Conservation (phyloP, 2,329 filamentous ascomycete genomes). For the Fusarium xylarioides region DNA sequence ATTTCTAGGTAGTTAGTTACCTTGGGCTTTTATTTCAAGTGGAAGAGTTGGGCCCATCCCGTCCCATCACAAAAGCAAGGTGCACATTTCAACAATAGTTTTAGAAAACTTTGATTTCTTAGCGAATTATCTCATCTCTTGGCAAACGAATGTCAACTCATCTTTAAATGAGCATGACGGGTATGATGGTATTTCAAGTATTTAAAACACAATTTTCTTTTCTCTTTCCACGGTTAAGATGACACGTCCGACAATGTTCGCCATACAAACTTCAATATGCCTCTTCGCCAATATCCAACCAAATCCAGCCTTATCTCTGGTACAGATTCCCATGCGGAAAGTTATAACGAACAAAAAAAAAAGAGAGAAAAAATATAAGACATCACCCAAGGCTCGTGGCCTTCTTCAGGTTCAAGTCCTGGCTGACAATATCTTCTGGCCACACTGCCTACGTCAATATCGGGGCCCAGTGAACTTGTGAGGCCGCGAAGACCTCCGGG, state of each 20-base stretch:
- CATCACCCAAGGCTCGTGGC: background rate
- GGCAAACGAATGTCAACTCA: slow-evolving; percentile 21
- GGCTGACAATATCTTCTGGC: background rate
- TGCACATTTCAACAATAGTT: background rate
- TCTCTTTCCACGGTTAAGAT: slow-evolving; percentile 1
- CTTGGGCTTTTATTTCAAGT: slow-evolving; percentile 7
- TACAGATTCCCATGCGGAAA: background rate
- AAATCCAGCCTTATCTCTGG: background rate
- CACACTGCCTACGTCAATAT: background rate
- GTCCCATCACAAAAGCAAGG: slow-evolving; percentile 14
- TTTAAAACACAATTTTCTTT: slow-evolving; percentile 26
- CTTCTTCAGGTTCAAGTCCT: background rate
- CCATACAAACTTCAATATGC: slow-evolving; percentile 18
- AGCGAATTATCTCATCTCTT: slow-evolving; percentile 8
- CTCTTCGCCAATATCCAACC: slow-evolving; percentile 17
- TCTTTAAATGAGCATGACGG: slow-evolving; percentile 18
- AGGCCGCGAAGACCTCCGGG: slow-evolving; percentile 7
- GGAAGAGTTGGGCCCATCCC: slow-evolving; percentile 11
- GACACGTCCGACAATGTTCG: slow-evolving; percentile 14
- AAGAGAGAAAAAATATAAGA: background rate
- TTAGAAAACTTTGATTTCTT: background rate
- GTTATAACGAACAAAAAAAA: background rate
- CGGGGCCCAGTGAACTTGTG: slow-evolving; percentile 6
- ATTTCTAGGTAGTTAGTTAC: slow-evolving; percentile 19
- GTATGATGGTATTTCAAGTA: slow-evolving; percentile 40